Evolutionary conservation across 148 eudicot genomes (phyloP), one percentile per base, ranked within the genome.

Genomic region (Heliosperma pusillum): DNA sequence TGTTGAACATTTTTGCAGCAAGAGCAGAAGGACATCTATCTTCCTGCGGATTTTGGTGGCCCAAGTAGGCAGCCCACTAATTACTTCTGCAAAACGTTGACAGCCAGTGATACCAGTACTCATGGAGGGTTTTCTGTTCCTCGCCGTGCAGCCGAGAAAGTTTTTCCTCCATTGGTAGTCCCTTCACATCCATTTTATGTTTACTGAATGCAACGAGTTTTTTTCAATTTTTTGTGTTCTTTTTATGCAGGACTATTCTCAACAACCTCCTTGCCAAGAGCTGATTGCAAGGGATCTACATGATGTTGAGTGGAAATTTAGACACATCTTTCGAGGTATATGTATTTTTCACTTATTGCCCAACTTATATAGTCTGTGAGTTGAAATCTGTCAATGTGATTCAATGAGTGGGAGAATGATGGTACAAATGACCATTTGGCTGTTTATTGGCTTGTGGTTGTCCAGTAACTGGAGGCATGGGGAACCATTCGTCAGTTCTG

Each of bases 91-190:
- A 94, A 94, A 87, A 91, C 98, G 66, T 76, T 94, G 75, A 94
- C 98, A 27, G 98, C 98, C 16, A 94, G 98, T 77, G 98, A 94
- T 78, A 95, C 99, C 11, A 95, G 99, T 78, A 95, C 99, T 24
- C 99, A 95, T 78, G 99, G 99, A 53, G 99, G 99, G 17, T 95
- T 95, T 80, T 95, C 99, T 74, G 99, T 95, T 80, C 99, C 99
- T 76, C 96, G 97, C 29, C 99, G 97, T 73, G 99, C 99, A 64
- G 99, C 99, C 25, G 99, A 94, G 84, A 95, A 92, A 95, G 99
- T 95, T 79, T 95, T 92, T 45, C 99, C 99, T 71, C 99, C 97
- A 26, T 74, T 95, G 91, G 99, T 92, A 85, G 53, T 72, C n/a
- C 21, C 55, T 15, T 42, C 63, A 60, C 66, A 55, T 61, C 53